Evolutionary conservation across 257 asterid species (phyloP).

Genomic region (Leptodermis oblonga): DNA sequence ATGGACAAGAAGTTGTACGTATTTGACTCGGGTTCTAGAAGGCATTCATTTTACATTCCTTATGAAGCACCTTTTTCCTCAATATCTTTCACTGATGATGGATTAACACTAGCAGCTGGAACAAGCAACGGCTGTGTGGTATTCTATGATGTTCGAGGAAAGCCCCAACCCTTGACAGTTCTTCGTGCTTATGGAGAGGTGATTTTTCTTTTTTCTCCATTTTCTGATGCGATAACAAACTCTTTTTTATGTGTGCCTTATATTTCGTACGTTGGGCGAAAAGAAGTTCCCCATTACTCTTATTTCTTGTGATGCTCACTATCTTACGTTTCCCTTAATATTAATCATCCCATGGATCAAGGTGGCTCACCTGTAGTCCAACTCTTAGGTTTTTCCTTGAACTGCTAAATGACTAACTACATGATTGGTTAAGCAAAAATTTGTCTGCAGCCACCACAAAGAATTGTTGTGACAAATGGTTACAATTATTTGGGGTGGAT

Average conservation of each 20-base stretch:
- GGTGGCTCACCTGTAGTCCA: not conserved
- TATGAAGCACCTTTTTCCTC: slow-evolving; percentile 95
- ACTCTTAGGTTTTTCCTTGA: not conserved
- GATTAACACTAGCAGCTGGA: slow-evolving; percentile 90
- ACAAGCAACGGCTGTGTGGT: slow-evolving; percentile 87
- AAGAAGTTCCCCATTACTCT: too few relatives aligned
- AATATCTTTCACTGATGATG: slow-evolving; percentile 87
- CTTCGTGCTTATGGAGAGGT: slow-evolving; percentile 95
- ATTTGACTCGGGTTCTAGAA: slow-evolving; percentile 80
- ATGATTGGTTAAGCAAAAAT: too few relatives aligned
- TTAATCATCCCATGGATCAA: not conserved
- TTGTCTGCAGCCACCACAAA: too few relatives aligned
- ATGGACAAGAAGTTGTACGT: slow-evolving; percentile 93
- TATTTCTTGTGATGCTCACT: not conserved
- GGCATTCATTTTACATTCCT: slow-evolving; percentile 77
- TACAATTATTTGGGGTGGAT: not conserved
- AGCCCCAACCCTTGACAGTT: slow-evolving; percentile 88
- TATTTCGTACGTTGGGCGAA: not conserved
- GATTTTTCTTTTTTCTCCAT: slow-evolving; percentile 17
- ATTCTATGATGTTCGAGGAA: slow-evolving; percentile 91
- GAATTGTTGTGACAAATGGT: not conserved
- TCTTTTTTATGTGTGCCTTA: slow-evolving; percentile 14
- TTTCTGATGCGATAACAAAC: slow-evolving; percentile 18
- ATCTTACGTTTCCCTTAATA: not conserved
- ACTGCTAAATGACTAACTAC: not conserved